These are phyloP conservation scores for Hanseniaspora jakobsenii DNA, from an alignment of 805 yeast species.

Conservation along the genomic window DNA sequence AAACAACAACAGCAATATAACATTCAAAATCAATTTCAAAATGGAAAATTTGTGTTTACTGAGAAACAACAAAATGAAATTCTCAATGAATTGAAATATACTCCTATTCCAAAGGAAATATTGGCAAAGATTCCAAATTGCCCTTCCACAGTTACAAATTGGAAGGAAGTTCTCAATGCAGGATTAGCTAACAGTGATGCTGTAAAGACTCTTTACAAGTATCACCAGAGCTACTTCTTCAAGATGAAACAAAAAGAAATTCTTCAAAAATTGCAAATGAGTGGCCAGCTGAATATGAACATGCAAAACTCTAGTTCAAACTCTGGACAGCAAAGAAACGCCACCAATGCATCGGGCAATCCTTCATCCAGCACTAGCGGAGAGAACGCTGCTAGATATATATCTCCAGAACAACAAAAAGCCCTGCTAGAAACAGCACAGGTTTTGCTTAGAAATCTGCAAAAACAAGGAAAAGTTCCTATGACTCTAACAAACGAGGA, in stretches of 20 bases:
- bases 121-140: conserved; percentile 57
- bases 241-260: conserved; percentile 6
- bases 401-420: conserved; percentile 25
- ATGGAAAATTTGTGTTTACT: conserved; percentile 22
- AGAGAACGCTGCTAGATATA: conserved; percentile 8
- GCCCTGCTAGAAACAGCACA: conserved; percentile 16
- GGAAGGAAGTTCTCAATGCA: conserved; percentile 65
- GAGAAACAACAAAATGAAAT: conserved; percentile 29
- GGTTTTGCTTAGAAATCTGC: conserved; percentile 17
- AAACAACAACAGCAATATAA: conserved; percentile 14
- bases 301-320: conserved; percentile 23
- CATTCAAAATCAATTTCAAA: conserved; percentile 23
- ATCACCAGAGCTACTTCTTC: conserved; percentile 34
- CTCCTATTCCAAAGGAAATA: conserved; percentile 61
- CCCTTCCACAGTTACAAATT: conserved; percentile 67
- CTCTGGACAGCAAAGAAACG: neutral
- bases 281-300: conserved; percentile 26
- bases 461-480: conserved; percentile 20
- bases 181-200: conserved; percentile 45
- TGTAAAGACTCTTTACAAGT: conserved; percentile 54
- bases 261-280: conserved; percentile 18
- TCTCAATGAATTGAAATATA: conserved; percentile 41
- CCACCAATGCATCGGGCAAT: neutral
- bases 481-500: conserved; percentile 4
- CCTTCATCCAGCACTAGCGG: neutral